Evolutionary conservation across 768 basidiomycete species (phyloP), one percentile per base, ranked within the genome.

Genomic region (Lanmaoa pseudosensibilis): DNA sequence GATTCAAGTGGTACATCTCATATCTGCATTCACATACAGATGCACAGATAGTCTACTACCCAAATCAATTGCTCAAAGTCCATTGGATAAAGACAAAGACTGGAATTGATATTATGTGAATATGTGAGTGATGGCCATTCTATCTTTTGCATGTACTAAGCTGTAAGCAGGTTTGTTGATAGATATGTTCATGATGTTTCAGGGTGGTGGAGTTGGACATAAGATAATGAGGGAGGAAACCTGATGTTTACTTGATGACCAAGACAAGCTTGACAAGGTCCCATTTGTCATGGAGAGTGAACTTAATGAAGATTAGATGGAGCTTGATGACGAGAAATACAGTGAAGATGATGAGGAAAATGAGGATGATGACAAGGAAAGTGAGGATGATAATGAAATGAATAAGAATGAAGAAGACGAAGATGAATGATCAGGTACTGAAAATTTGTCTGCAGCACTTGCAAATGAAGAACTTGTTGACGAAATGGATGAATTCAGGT

Each of bases 51-150:
- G 3, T 25, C 25, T 25, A 25, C 25, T 25, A 25, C 5, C 25
- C 25, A 25, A 25, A 25, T 25, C 25, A 25, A 25, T 25, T 25
- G 25, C 25, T 25, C 25, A 25, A 5, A 2, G 5, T 25, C 25
- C 5, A 5, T 25, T 5, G 5, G 25, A 25, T 5, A 25, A 25
- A 25, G 25, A 25, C 72, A 73, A 61, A 5, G 78, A 76, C 52
- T 77, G 65, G 63, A 37, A 47, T 5, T 25, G 25, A 5, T 25
- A 25, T 25, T 25, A 25, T 25, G 5, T 25, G 2, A 25, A 25
- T 5, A 25, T 25, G 25, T 25, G 5, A 25, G 25, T 25, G 25
- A 25, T 25, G 3, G 5, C 5, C 5, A 5, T 25, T 5, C 25
- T 25, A 25, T 25, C 25, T 25, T 25, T 25, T 5, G 5, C 25